These are phyloP conservation scores for Aspergillus ruber DNA, from an alignment of 2,329 filamentous ascomycete genomes.

Conservation along the genomic window DNA sequence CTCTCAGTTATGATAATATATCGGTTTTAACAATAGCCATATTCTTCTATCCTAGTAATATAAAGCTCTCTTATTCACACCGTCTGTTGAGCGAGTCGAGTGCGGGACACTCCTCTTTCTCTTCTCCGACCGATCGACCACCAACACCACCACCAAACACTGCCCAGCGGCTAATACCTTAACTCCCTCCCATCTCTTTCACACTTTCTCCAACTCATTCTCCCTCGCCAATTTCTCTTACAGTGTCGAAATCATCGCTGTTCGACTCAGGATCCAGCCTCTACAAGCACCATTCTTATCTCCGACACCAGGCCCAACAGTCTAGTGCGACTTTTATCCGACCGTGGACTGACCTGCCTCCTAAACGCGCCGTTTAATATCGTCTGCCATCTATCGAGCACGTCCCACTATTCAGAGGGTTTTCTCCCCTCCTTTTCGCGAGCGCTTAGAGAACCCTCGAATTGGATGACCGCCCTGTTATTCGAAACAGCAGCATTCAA, in stretches of 20 bases:
- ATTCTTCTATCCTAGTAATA: no score
- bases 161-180: not conserved
- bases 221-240: not conserved
- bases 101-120: not conserved
- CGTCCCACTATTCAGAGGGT: not conserved
- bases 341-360: not conserved
- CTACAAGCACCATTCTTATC: not conserved
- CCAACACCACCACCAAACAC: not conserved
- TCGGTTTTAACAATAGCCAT: no score
- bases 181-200: not conserved
- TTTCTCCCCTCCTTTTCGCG: not conserved
- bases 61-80: no score
- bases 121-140: not conserved
- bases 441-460: not conserved
- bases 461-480: slow-evolving; percentile 21
- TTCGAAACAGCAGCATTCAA: slow-evolving; percentile 12
- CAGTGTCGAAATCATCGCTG: not conserved
- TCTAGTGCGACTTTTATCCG: not conserved
- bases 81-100: no score
- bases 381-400: not conserved
- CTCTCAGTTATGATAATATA: no score
- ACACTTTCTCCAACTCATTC: not conserved
- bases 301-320: not conserved
- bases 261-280: not conserved
- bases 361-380: not conserved